Percentiles rank a stretch among this genome's conserved stretches.
Evolutionary conservation across 75 land plant species (phyloP).

Genomic region (Larix kaempferi): DNA sequence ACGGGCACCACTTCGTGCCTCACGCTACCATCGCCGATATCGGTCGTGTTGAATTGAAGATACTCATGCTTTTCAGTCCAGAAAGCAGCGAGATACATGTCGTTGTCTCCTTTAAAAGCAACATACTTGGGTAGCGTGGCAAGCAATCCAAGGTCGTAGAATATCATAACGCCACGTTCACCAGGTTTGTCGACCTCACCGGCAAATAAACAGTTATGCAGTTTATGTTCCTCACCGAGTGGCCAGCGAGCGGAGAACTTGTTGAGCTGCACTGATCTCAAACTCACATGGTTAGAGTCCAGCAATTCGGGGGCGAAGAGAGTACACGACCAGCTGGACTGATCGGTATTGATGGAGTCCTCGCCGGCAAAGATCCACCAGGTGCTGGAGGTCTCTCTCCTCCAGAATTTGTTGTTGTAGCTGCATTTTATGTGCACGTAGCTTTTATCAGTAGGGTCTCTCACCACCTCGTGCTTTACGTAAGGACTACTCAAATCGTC

Average conservation of each 20-base stretch:
- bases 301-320: background rate
- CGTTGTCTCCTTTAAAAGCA: background rate
- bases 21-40: background rate
- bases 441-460: background rate
- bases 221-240: too few relatives aligned
- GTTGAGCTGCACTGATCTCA: too few relatives aligned
- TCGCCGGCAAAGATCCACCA: background rate
- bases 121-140: background rate
- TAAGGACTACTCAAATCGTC: background rate
- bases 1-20: background rate
- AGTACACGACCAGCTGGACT: background rate
- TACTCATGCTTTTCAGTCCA: background rate
- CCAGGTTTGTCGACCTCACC: too few relatives aligned
- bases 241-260: too few relatives aligned
- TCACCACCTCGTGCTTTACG: background rate
- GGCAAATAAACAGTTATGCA: too few relatives aligned
- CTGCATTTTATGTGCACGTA: background rate
- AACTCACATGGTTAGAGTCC: too few relatives aligned
- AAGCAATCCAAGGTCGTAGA: background rate
- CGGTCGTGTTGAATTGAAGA: background rate
- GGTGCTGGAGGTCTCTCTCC: background rate
- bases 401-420: slow-evolving; percentile 1
- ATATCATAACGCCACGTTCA: too few relatives aligned
- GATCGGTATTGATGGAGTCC: background rate
- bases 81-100: background rate